Conservation (phyloP, 441 rosid genomes). For the Eruca vesicaria region DNA sequence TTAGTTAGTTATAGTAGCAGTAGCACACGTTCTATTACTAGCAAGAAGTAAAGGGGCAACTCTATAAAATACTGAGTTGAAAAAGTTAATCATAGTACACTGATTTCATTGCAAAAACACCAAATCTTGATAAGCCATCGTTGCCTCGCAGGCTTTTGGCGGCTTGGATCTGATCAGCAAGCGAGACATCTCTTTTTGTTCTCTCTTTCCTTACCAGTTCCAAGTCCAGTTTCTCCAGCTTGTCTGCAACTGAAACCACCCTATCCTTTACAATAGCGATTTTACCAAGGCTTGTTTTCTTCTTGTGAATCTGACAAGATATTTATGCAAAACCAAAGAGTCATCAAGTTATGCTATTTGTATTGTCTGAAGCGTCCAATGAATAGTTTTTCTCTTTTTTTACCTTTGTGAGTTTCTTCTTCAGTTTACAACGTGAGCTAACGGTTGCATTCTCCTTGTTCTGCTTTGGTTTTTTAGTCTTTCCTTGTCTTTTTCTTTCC, state of each 20-base stretch:
- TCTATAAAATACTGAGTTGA: background rate
- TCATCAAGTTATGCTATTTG: background rate
- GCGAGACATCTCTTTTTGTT: slow-evolving; percentile 48
- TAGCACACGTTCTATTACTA: background rate
- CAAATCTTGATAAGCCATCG: slow-evolving; percentile 11
- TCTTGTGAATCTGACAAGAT: slow-evolving; percentile 56
- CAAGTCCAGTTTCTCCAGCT: slow-evolving; percentile 40
- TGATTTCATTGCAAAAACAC: slow-evolving; percentile 24
- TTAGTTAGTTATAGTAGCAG: background rate
- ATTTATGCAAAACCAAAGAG: background rate
- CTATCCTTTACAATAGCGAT: slow-evolving; percentile 33
- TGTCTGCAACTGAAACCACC: slow-evolving; percentile 36
- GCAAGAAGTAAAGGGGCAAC: background rate
- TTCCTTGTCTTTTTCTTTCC: slow-evolving; percentile 43
- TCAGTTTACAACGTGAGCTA: slow-evolving; percentile 43
- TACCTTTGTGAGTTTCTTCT: slow-evolving; percentile 68
- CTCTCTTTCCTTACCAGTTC: slow-evolving; percentile 58
- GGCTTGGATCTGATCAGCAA: slow-evolving; percentile 81
- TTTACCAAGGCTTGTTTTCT: slow-evolving; percentile 43
- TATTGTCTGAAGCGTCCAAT: background rate
- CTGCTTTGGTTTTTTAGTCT: slow-evolving; percentile 29
- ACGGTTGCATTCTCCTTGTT: slow-evolving; percentile 34
- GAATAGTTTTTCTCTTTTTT: background rate
- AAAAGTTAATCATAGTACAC: slow-evolving; percentile 19
- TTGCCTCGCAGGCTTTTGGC: slow-evolving; percentile 57